A percentile compares a stretch with the other conserved stretches of the same genome.
These are phyloP conservation scores for Candida glucosophila DNA, from an alignment of 1,139 yeast genomes.

Conservation along the genomic window DNA sequence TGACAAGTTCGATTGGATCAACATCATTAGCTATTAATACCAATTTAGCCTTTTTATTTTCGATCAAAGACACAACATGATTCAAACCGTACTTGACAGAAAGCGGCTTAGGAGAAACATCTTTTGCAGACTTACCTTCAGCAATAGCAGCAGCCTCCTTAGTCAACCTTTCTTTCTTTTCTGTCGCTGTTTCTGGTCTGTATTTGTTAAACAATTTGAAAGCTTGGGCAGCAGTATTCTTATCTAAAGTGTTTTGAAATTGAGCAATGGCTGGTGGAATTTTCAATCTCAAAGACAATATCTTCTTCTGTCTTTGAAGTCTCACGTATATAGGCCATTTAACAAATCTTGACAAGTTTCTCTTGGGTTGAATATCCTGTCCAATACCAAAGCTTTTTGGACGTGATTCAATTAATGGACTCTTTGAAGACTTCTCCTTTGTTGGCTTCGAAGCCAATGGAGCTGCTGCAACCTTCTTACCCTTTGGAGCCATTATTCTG, in stretches of 20 bases:
- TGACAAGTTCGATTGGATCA: conserved; percentile 89
- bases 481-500: conserved; percentile 39
- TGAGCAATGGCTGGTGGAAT: conserved; percentile 93
- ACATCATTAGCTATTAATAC: conserved; percentile 92
- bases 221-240: conserved; percentile 90
- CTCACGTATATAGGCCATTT: conserved; percentile 98
- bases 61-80: conserved; percentile 87
- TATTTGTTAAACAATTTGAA: conserved; percentile 91
- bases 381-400: conserved; percentile 97
- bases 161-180: conserved; percentile 92
- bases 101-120: conserved; percentile 86
- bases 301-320: conserved; percentile 88
- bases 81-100: conserved; percentile 89
- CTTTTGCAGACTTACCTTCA: conserved; percentile 87
- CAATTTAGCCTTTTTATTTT: conserved; percentile 90
- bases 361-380: conserved; percentile 89
- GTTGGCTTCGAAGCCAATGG: conserved; percentile 53
- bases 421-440: conserved; percentile 35
- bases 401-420: conserved; percentile 79
- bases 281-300: conserved; percentile 80
- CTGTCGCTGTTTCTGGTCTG: conserved; percentile 90
- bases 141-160: conserved; percentile 94
- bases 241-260: conserved; percentile 84
- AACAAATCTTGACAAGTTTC: conserved; percentile 92
- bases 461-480: conserved; percentile 87